Percentiles rank a stretch among this genome's conserved stretches.
phyloP scores from a whole-genome alignment of 257 asterid genomes.

The Marsdenia floribunda region DNA sequence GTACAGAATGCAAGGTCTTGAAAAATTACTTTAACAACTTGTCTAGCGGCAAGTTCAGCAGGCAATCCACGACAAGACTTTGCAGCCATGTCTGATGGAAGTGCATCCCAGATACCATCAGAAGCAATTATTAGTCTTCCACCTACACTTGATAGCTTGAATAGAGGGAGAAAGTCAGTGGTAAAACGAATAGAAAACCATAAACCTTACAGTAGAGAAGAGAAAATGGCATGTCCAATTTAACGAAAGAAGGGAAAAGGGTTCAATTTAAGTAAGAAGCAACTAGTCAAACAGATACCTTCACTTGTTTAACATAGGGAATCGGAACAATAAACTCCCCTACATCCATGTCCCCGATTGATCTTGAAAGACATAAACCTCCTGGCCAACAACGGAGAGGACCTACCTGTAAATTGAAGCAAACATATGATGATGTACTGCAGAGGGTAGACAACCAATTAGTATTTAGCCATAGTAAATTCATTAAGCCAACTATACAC shows the following conservation, averaged over 20 bases:
- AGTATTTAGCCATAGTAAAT: neutral
- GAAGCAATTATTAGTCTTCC: constrained; percentile 89
- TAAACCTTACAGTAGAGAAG: neutral
- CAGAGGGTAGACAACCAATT: neutral
- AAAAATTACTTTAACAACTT: constrained; percentile 59
- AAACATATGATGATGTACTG: neutral
- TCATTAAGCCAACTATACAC: neutral
- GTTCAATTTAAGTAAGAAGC: neutral
- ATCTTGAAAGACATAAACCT: constrained; percentile 75
- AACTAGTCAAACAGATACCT: constrained; percentile 29
- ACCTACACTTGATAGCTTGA: constrained; percentile 57
- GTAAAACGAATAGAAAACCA: neutral
- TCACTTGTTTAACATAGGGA: constrained; percentile 75
- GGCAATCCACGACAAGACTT: constrained; percentile 71
- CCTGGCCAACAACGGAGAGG: constrained; percentile 92
- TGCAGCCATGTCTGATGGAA: constrained; percentile 70
- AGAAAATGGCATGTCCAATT: neutral
- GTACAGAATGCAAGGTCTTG: neutral
- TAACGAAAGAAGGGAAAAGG: neutral
- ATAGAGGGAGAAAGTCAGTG: neutral
- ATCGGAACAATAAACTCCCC: constrained; percentile 76
- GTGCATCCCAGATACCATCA: constrained; percentile 85
- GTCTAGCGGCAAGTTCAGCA: constrained; percentile 71
- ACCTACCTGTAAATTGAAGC: constrained; percentile 39
- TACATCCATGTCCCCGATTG: constrained; percentile 79